These are phyloP conservation scores for Trametes villosa DNA, from an alignment of 768 basidiomycete genomes.

Conservation along the genomic window DNA sequence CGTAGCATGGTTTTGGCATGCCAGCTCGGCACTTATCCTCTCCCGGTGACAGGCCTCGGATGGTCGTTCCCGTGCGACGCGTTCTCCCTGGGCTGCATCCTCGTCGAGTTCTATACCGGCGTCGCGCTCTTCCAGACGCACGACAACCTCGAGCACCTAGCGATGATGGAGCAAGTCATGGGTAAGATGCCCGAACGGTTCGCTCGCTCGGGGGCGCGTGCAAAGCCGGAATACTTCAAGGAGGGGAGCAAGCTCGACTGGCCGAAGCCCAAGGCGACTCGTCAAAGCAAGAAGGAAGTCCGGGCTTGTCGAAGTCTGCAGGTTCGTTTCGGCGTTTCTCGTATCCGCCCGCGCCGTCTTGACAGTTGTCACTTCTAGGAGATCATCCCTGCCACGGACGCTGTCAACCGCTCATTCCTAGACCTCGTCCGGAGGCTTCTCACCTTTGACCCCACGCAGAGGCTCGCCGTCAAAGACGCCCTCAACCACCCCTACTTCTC, in stretches of 20 bases:
- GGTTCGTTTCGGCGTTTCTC: slow-evolving; percentile 48
- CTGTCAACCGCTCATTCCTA: slow-evolving; percentile 77
- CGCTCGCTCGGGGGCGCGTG: slow-evolving; percentile 70
- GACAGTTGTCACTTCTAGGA: slow-evolving; percentile 51
- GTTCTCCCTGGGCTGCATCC: slow-evolving; percentile 97
- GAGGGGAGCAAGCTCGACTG: slow-evolving; percentile 85
- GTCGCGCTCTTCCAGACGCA: slow-evolving; percentile 99
- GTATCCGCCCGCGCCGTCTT: neutral
- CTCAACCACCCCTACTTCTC: slow-evolving; percentile 87
- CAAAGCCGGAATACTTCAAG: slow-evolving; percentile 94
- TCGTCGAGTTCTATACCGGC: slow-evolving; percentile 98
- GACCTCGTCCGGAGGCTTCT: slow-evolving; percentile 88
- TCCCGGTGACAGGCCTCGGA: slow-evolving; percentile 69
- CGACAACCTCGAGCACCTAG: slow-evolving; percentile 97
- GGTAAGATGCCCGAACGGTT: slow-evolving; percentile 95
- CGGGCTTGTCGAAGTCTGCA: slow-evolving; percentile 77
- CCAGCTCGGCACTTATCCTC: slow-evolving; percentile 8
- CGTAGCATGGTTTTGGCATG: neutral
- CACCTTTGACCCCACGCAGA: slow-evolving; percentile 86
- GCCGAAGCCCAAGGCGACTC: slow-evolving; percentile 86
- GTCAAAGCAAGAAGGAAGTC: slow-evolving; percentile 94
- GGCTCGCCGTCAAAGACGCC: slow-evolving; percentile 88
- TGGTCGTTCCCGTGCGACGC: slow-evolving; percentile 99
- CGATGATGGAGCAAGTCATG: slow-evolving; percentile 99
- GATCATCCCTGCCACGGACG: slow-evolving; percentile 79